Percentiles rank a stretch among this genome's conserved stretches.
phyloP scores from a whole-genome alignment of 2,329 filamentous ascomycete species.

The Emmonsiellopsis sp. region DNA sequence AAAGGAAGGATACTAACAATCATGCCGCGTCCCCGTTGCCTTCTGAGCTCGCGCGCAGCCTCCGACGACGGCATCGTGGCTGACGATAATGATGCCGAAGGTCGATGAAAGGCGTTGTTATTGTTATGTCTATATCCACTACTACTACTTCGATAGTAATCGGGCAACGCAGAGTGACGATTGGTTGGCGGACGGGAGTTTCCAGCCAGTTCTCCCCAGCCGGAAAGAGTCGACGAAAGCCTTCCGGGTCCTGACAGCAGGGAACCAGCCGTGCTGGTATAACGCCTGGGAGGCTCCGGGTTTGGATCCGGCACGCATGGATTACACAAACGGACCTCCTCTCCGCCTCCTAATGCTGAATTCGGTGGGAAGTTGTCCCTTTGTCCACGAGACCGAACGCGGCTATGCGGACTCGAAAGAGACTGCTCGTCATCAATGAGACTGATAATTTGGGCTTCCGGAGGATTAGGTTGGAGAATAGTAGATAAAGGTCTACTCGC shows the following conservation, averaged over 20 bases:
- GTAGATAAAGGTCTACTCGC: conserved; percentile 32
- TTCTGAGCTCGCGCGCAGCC: conserved; percentile 9
- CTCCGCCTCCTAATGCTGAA: conserved; percentile 52
- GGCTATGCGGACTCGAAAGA: neutral
- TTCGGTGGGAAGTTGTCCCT: conserved; percentile 27
- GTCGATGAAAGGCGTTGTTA: conserved; percentile 13
- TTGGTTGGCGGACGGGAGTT: neutral
- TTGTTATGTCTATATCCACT: neutral
- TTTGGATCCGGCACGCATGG: conserved; percentile 65
- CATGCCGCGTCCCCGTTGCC: conserved; percentile 11
- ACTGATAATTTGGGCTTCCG: conserved; percentile 39
- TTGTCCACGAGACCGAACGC: conserved; percentile 10
- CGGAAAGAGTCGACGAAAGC: neutral
- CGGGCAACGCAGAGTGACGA: conserved; percentile 1
- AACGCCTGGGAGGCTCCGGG: conserved; percentile 43
- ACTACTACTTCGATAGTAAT: neutral
- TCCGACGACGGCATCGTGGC: conserved; percentile 4
- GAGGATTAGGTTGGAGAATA: conserved; percentile 33
- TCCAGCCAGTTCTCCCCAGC: neutral
- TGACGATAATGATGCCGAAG: conserved; percentile 7
- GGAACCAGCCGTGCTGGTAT: conserved; percentile 8
- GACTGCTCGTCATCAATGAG: conserved; percentile 32
- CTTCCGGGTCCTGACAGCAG: neutral
- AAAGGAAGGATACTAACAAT: conserved; percentile 9
- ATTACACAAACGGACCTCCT: conserved; percentile 62